A percentile compares a stretch with the other conserved stretches of the same genome.
Evolutionary conservation across 257 asterid genomes (phyloP).

Genomic region (Paraleonurus japonicus): DNA sequence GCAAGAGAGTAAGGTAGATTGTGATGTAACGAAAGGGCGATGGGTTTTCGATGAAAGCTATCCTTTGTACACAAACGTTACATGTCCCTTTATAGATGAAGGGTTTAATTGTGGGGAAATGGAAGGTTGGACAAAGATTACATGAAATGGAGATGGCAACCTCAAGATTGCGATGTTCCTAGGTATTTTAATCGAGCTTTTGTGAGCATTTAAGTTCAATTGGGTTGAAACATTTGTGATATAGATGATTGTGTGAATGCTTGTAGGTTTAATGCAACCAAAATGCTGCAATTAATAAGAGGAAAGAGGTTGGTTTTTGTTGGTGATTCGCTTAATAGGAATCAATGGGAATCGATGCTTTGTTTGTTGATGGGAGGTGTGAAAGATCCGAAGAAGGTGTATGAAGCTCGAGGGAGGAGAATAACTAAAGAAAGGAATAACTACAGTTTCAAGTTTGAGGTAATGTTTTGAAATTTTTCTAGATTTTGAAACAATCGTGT

Average conservation of each 20-base stretch:
- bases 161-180: slow-evolving; percentile 77
- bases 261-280: slow-evolving; percentile 75
- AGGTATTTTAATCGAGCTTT: slow-evolving; percentile 41
- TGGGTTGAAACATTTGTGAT: neutral
- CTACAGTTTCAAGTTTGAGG: slow-evolving; percentile 88
- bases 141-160: slow-evolving; percentile 98
- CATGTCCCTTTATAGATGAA: slow-evolving; percentile 88
- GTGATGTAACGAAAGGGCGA: slow-evolving; percentile 70
- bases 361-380: slow-evolving; percentile 78
- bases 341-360: slow-evolving; percentile 95
- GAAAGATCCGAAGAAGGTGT: slow-evolving; percentile 73
- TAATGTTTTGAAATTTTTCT: slow-evolving; percentile 28
- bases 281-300: slow-evolving; percentile 72
- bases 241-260: neutral
- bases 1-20: slow-evolving; percentile 29
- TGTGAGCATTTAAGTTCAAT: neutral
- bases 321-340: slow-evolving; percentile 89
- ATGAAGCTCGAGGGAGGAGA: slow-evolving; percentile 76
- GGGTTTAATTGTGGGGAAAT: slow-evolving; percentile 80
- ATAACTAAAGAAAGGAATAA: slow-evolving; percentile 81
- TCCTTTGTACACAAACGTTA: slow-evolving; percentile 64
- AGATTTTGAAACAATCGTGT: neutral
- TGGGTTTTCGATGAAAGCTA: slow-evolving; percentile 81
- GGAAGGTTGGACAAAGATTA: slow-evolving; percentile 70
- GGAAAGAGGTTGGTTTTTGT: slow-evolving; percentile 90